These are phyloP conservation scores for Lachancea meyersii DNA, from an alignment of 805 yeast species.

Conservation along the genomic window DNA sequence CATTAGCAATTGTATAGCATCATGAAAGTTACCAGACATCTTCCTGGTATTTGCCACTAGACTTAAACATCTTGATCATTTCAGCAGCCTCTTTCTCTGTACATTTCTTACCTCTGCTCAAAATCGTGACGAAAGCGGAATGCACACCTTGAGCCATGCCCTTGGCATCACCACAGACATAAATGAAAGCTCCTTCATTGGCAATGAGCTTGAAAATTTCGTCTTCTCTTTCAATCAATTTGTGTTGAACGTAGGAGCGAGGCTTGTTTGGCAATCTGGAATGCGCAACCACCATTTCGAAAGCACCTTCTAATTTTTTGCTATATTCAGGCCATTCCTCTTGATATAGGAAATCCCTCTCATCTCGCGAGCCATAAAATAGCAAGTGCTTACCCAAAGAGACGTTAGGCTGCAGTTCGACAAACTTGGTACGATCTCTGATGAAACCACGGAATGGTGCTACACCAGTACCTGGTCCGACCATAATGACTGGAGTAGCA, in stretches of 20 bases:
- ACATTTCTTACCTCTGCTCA: conserved; percentile 57
- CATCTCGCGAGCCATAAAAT: conserved; percentile 82
- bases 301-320: conserved; percentile 49
- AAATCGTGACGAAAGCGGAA: conserved; percentile 54
- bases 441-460: conserved; percentile 97
- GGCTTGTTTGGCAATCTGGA: conserved; percentile 60
- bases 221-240: conserved; percentile 46
- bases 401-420: conserved; percentile 34
- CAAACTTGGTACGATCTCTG: conserved; percentile 70
- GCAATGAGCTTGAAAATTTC: conserved; percentile 41
- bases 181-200: conserved; percentile 75
- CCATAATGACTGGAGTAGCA: conserved; percentile 74
- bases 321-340: conserved; percentile 85
- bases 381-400: conserved; percentile 67
- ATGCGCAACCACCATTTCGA: conserved; percentile 77
- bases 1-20: too few relatives aligned
- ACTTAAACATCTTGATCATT: conserved; percentile 68
- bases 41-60: conserved; percentile 88
- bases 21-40: conserved; percentile 87
- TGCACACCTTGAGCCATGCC: conserved; percentile 95
- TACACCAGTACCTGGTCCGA: conserved; percentile 98
- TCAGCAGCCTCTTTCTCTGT: conserved; percentile 66
- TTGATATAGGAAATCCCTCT: conserved; percentile 80
- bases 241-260: conserved; percentile 80
- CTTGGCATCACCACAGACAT: conserved; percentile 96